phyloP scores from a whole-genome alignment of 495 filamentous ascomycete genomes.

The Bacidia rubella region DNA sequence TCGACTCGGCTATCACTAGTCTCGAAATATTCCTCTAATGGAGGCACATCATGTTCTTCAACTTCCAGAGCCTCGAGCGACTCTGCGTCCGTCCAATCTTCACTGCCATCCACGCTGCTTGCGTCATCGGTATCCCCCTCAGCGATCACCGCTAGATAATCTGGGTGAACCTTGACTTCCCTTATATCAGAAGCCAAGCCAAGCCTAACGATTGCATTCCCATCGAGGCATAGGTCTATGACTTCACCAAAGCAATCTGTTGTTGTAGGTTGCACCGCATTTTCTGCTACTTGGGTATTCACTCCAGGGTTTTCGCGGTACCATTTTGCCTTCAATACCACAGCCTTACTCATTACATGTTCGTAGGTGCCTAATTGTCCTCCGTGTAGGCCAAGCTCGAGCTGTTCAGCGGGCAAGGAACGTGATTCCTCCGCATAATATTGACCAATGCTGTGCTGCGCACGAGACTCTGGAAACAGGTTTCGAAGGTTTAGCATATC shows the following conservation, averaged over 20 bases:
- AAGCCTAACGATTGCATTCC: slow-evolving; percentile 39
- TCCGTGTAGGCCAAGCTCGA: background rate
- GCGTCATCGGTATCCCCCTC: slow-evolving; percentile 14
- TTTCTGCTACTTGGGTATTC: background rate
- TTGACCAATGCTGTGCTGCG: no score
- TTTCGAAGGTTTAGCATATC: no score
- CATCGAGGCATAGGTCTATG: slow-evolving; percentile 39
- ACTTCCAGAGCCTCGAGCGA: slow-evolving; percentile 1
- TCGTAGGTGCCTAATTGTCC: background rate
- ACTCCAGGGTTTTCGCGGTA: no score
- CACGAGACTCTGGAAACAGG: no score
- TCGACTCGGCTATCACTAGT: no score
- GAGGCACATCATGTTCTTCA: slow-evolving; percentile 12
- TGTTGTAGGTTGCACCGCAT: slow-evolving; percentile 5
- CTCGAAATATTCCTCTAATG: no score
- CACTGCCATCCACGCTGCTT: background rate
- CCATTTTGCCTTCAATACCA: background rate
- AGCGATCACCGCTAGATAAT: slow-evolving; percentile 31
- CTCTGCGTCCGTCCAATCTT: background rate
- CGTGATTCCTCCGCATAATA: no score
- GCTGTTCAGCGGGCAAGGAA: background rate
- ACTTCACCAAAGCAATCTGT: slow-evolving; percentile 43
- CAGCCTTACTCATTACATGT: background rate
- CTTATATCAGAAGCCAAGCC: slow-evolving; percentile 27
- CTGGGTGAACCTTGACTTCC: slow-evolving; percentile 35